Base-by-base conservation (phyloP, 176 grass and related monocot genomes). In the Phragmites australis region DNA sequence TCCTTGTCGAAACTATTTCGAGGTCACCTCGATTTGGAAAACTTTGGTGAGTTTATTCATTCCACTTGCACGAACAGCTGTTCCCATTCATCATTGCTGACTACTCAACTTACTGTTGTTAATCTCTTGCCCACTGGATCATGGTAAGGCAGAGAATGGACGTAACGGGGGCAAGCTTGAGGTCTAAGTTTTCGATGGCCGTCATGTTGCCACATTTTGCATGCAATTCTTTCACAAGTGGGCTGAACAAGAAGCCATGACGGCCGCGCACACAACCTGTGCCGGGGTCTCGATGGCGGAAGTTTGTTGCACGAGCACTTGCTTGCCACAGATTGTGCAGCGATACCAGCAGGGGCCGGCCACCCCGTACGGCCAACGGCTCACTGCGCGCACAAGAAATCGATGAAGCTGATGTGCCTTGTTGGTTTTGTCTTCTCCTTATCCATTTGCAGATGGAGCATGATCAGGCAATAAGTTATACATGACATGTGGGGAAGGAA, bases 261-360 rank as follows among this genome's bases (percentile, higher is more conserved):
- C 16, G 26, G 42, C 25, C 70, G 12, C 37, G 55, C 49, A 56
- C 78, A 55, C 25, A 18, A 66, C 21, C 15, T 0, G 65, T 42
- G 66, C 46, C 31, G 10, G 9, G n/a, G 21, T 2, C 9, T 11
- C 23, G 8, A 5, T 5, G 59, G 9, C 3, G 61, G 31, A 75
- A 69, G 62, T 53, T 85, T 85, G 39, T 41, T 41, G 12, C 55
- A 6, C 13, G 31, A 42, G 83, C 83, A 9, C 0, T 75, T 40
- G 88, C 88, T 66, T 90, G 68, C 88, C 79, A 69, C 44, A 53
- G 67, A 83, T 82, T 22, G 1, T 30, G 80, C 74, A 73, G 67
- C 3, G 74, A 88, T 34, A 82, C 10, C 23, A 44, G 82, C 61
- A 6, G 32, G 32, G 8, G 1, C 41, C 18, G n/a, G 10, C 12